Evolutionary conservation across 1,139 yeast species (phyloP), one percentile per base, ranked within the genome.

Genomic region (Hanseniaspora uvarum): DNA sequence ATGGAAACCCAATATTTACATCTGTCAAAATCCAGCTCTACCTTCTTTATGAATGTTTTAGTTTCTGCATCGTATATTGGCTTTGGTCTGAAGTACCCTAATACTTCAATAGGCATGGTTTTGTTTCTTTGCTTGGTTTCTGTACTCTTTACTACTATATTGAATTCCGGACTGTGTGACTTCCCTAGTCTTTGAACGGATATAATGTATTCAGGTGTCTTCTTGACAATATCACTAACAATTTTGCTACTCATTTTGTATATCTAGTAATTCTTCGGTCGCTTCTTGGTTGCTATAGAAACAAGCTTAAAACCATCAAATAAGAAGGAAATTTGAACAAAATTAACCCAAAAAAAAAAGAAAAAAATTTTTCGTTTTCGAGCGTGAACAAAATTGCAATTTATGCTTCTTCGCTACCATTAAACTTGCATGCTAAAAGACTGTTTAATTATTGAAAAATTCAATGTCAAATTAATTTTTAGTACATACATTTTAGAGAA

Each of bases 1-100:
- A 87, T 95, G 64, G 96, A 96, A 46, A 92, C 72, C 99, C 99
- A 92, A 70, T 92, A 94, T 68, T 87, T 87, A n/a, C 96, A 80
- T 61, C 96, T 79, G 59, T 81, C 81, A 65, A 92, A 87, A 66
- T 92, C 97, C 47, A 92, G 72, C 60, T 80, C 78, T 40, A 92
- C 78, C 23, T 71, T 73, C 59, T 71, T 73, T 60, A 80, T 81
- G 60, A 74, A 79, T 36, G 80, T 59, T 16, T 55, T 76, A 0
- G 86, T 74, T 58, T 81, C 69, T 21, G 94, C 86, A 54, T 77
- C 74, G 6, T 97, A 86, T 26, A 79, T 73, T 23, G 99, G 96
- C 28, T 79, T 73, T 28, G 99, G 96, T 66, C 88, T 81, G 66
- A 87, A 92, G 0, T 96, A 88, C 38, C 99, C 99, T 59, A 92